Conservation (phyloP, 495 filamentous ascomycete genomes). For the Neurospora sp. region DNA sequence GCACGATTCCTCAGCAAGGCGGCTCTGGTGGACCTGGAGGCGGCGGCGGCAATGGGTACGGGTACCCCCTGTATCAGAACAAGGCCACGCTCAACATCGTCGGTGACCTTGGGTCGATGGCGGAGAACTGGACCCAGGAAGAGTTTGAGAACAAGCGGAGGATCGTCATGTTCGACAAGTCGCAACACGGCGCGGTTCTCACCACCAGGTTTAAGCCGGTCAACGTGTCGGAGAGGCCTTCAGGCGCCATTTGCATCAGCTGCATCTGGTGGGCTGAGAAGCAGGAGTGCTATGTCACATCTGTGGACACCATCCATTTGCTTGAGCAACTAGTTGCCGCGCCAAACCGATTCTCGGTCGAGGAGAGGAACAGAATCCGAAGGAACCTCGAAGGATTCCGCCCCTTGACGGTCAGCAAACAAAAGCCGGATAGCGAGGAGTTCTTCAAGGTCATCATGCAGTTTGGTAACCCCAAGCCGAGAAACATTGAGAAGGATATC, state of each 20-base stretch:
- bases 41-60: conserved; percentile 50
- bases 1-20: conserved; percentile 57
- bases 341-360: conserved; percentile 69
- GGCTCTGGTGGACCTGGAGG: conserved; percentile 30
- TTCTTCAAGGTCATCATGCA: conserved; percentile 99
- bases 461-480: conserved; percentile 88
- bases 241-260: conserved; percentile 75
- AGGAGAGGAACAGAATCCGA: conserved; percentile 96
- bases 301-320: conserved; percentile 89
- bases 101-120: conserved; percentile 76
- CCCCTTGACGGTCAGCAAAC: conserved; percentile 84
- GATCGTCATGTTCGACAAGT: conserved; percentile 75
- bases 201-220: conserved; percentile 63
- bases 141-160: conserved; percentile 68
- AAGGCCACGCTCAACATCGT: conserved; percentile 79
- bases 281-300: conserved; percentile 81
- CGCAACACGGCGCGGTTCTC: conserved; percentile 66
- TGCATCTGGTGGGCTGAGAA: conserved; percentile 93
- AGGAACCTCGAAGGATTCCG: conserved; percentile 89
- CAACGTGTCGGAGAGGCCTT: conserved; percentile 55
- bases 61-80: conserved; percentile 72
- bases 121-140: conserved; percentile 63
- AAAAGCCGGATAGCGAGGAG: conserved; percentile 80
- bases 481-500: conserved; percentile 97
- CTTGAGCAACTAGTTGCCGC: conserved; percentile 75